Base-by-base conservation (phyloP, 2,329 filamentous ascomycete species). In the Cryphonectria naterciae region DNA sequence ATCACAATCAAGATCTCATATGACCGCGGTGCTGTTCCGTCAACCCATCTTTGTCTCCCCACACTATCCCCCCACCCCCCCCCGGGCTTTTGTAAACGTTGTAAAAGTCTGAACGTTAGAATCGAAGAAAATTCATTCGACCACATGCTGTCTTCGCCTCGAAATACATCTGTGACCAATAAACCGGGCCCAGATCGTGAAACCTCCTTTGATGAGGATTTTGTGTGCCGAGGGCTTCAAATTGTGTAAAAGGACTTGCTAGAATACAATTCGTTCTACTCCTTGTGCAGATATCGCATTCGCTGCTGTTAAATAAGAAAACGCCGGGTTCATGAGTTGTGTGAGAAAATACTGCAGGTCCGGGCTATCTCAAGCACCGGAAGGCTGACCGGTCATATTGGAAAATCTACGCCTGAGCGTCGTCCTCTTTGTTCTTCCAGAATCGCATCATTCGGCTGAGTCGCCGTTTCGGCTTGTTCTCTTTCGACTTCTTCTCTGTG, bases 391-490 rank as follows among this genome's bases (percentile, higher is more conserved):
- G 10, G 15, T 64, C 32, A 25, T 39, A n/a, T 35, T 37, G 7
- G 28, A 37, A 56, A 28, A 67, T 67, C 41, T n/a, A 68, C 39
- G 68, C 64, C 67, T 66, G 54, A 28, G 61, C 49, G 58, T 70
- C 65, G 73, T 68, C 65, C 73, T 86, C 85, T 76, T 86, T 89
- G 13, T 85, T 84, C 80, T 92, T 93, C 92, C 92, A 95, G 79
- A 95, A 95, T 75, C 91, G 89, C 85, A 94, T 89, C 83, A 94
- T 85, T 67, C 91, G 91, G 78, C 92, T 92, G 52, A 94, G 81
- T 41, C 92, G 87, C 78, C 90, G 92, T 35, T 64, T 68, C 52
- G 88, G 84, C 79, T 90, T 92, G 83, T 91, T 93, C 35, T 76
- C 77, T 78, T 89, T 89, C 10, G 78, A 75, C 83, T 84, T 85